Conservation (phyloP, 2,329 filamentous ascomycete species). For the Sporothrix pseudoabietina region DNA sequence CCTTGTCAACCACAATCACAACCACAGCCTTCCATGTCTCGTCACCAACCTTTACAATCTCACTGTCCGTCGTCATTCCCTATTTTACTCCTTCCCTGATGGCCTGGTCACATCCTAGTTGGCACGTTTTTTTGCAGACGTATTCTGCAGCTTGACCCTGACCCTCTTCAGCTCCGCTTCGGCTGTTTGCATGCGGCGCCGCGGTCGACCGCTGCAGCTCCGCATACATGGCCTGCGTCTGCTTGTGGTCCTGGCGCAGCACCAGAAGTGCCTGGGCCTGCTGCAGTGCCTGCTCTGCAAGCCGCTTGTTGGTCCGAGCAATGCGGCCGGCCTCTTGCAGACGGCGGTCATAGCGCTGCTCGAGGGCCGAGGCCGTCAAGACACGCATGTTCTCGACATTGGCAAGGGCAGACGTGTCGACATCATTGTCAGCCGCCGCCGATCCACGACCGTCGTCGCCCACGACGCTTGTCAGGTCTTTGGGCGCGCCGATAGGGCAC, state of each 20-base stretch:
- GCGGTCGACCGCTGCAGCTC: conserved; percentile 23
- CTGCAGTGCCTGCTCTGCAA: conserved; percentile 21
- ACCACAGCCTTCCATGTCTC: not conserved
- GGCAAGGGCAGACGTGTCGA: not conserved
- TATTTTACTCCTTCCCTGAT: not conserved
- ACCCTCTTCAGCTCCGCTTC: not conserved
- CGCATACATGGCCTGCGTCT: conserved; percentile 28
- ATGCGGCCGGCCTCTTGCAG: conserved; percentile 28
- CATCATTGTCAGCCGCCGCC: conserved; percentile 49
- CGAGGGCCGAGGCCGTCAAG: conserved; percentile 42
- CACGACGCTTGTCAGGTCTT: not conserved
- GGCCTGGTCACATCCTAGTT: not conserved
- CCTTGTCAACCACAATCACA: not conserved
- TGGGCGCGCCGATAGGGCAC: conserved; percentile 53
- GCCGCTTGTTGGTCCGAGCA: conserved; percentile 25
- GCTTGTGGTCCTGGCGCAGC: conserved; percentile 27
- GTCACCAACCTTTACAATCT: not conserved
- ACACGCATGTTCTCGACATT: not conserved
- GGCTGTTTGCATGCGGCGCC: not conserved
- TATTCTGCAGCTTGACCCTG: not conserved
- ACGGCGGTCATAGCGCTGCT: conserved; percentile 37
- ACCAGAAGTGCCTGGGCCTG: conserved; percentile 9
- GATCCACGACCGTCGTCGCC: conserved; percentile 37
- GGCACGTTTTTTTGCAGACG: not conserved
- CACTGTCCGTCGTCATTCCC: not conserved